These are phyloP conservation scores for Spirogloea muscicola DNA, from an alignment of 139 green algal species.

Conservation along the genomic window DNA sequence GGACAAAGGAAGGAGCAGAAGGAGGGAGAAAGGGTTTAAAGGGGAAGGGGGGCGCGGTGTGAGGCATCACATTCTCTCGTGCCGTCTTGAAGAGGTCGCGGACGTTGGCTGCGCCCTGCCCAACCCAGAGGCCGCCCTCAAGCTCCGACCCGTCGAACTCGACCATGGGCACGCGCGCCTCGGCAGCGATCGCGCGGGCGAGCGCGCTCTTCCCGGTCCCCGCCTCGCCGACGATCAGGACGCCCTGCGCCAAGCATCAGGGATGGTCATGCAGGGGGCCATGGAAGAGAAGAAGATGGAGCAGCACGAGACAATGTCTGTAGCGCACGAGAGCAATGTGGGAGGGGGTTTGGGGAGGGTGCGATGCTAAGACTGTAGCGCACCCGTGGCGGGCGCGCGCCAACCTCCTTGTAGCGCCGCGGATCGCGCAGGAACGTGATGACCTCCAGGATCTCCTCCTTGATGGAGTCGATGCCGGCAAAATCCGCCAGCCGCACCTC, in stretches of 20 bases:
- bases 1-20: no score
- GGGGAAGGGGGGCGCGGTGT: no score
- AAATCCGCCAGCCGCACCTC: conserved; percentile 20
- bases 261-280: no score
- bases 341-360: no score
- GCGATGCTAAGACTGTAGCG: no score
- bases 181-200: conserved; percentile 14
- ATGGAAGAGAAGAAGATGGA: no score
- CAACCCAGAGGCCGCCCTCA: conserved; percentile 19
- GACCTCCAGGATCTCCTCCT: conserved; percentile 24
- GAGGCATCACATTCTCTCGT: neutral
- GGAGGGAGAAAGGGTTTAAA: no score
- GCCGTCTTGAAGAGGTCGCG: conserved; percentile 15
- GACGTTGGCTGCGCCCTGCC: conserved; percentile 9
- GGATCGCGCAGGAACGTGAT: conserved; percentile 35
- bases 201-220: conserved; percentile 18
- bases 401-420: conserved; percentile 20
- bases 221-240: conserved; percentile 22
- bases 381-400: conserved; percentile 27
- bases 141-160: conserved; percentile 12
- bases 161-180: conserved; percentile 31
- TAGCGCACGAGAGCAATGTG: no score
- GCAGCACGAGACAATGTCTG: no score
- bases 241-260: no score
- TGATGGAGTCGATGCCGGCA: conserved; percentile 24